A percentile compares a stretch with the other conserved stretches of the same genome.
Conservation (phyloP, 176 grass and related monocot genomes). For the Bonia amplexicaulis region DNA sequence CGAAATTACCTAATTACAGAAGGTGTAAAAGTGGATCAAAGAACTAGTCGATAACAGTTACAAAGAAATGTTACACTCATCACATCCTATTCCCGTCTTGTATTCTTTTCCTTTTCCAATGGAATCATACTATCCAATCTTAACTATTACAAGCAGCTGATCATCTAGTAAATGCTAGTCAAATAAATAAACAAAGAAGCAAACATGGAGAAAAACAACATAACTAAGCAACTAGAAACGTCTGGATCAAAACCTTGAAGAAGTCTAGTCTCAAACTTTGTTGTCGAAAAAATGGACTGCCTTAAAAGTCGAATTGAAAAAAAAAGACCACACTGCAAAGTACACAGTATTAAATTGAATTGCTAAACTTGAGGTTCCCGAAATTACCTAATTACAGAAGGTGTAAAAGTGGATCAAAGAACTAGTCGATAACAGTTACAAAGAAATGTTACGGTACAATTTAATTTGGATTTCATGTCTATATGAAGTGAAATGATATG, state of each 20-base stretch:
- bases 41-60: no score
- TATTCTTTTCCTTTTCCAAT: neutral
- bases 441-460: neutral
- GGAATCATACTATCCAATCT: neutral
- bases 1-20: neutral
- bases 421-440: neutral
- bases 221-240: neutral
- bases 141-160: neutral
- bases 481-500: neutral
- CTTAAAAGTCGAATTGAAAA: neutral
- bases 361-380: neutral
- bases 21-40: no score
- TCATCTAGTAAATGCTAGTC: neutral
- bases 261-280: neutral
- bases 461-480: neutral
- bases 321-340: no score
- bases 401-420: neutral
- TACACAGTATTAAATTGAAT: neutral
- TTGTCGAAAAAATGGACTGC: neutral
- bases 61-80: no score
- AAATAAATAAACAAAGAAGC: constrained; percentile 1
- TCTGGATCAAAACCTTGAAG: neutral
- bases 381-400: neutral
- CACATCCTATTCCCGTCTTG: neutral
- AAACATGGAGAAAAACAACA: neutral